These are phyloP conservation scores for Beauveria pseudobassiana DNA, from an alignment of 2,329 filamentous ascomycete species.

Conservation along the genomic window DNA sequence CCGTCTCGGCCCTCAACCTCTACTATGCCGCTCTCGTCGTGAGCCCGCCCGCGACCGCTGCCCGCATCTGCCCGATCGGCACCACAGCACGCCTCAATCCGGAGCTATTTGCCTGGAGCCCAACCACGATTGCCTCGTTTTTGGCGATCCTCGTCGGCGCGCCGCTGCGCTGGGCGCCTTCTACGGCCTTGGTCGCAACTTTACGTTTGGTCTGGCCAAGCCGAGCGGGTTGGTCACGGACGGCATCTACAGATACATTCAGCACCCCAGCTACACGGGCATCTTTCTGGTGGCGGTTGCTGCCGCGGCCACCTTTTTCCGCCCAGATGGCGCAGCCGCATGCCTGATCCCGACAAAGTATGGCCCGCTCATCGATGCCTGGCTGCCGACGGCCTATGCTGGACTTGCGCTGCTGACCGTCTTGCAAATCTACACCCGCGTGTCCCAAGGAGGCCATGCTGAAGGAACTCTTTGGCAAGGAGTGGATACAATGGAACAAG, in stretches of 20 bases:
- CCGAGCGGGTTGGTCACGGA: constrained; percentile 38
- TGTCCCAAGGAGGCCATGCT: constrained; percentile 6
- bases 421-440: neutral
- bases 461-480: constrained; percentile 5
- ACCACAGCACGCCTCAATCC: neutral
- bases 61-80: neutral
- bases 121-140: neutral
- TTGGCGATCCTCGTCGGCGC: constrained; percentile 20
- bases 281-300: constrained; percentile 26
- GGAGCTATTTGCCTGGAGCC: neutral
- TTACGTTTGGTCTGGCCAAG: constrained; percentile 43
- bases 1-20: neutral
- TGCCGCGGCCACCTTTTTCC: constrained; percentile 25
- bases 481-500: constrained; percentile 2
- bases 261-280: constrained; percentile 47
- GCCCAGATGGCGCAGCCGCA: constrained; percentile 14
- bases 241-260: constrained; percentile 42
- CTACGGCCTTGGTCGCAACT: constrained; percentile 38
- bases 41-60: neutral
- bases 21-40: neutral
- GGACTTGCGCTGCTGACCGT: neutral
- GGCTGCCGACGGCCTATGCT: neutral
- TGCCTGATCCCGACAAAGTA: neutral
- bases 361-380: neutral
- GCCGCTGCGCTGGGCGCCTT: constrained; percentile 31